phyloP scores from a whole-genome alignment of 495 filamentous ascomycete genomes.

The Hyaloscypha bicolor region DNA sequence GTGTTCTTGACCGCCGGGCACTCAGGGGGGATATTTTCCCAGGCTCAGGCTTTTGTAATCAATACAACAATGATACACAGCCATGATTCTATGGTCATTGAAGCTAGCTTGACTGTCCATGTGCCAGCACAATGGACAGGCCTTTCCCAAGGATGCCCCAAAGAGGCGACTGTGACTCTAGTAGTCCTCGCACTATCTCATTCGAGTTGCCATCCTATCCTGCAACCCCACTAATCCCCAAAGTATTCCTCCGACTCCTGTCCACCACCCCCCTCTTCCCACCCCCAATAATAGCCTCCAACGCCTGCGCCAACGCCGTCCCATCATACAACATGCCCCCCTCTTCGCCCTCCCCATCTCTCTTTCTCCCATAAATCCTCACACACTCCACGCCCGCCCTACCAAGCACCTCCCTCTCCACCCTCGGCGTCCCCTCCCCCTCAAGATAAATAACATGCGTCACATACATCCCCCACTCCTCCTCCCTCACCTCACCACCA shows the following conservation, averaged over 20 bases:
- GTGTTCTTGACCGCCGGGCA: background rate
- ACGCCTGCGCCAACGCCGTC: conserved; percentile 69
- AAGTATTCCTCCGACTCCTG: conserved; percentile 69
- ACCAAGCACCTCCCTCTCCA: conserved; percentile 66
- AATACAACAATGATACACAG: background rate
- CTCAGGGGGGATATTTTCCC: background rate
- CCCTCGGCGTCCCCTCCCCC: conserved; percentile 66
- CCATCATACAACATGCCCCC: conserved; percentile 75
- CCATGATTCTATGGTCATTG: background rate
- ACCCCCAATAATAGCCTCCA: conserved; percentile 73
- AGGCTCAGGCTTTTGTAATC: background rate
- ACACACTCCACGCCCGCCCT: conserved; percentile 75
- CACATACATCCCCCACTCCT: conserved; percentile 59
- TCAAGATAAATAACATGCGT: conserved; percentile 86
- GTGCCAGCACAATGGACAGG: background rate
- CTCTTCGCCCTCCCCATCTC: conserved; percentile 43
- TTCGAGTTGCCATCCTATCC: background rate
- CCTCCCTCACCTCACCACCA: conserved; percentile 43
- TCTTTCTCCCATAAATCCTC: conserved; percentile 71
- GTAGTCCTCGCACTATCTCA: background rate
- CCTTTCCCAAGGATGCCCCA: too few relatives aligned
- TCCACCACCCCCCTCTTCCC: conserved; percentile 50
- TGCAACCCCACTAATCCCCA: conserved; percentile 18
- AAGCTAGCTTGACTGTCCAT: background rate
- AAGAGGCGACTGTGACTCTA: too few relatives aligned